Evolutionary conservation across 257 asterid species (phyloP), one percentile per base, ranked within the genome.

Genomic region (Capsicum baccatum): DNA sequence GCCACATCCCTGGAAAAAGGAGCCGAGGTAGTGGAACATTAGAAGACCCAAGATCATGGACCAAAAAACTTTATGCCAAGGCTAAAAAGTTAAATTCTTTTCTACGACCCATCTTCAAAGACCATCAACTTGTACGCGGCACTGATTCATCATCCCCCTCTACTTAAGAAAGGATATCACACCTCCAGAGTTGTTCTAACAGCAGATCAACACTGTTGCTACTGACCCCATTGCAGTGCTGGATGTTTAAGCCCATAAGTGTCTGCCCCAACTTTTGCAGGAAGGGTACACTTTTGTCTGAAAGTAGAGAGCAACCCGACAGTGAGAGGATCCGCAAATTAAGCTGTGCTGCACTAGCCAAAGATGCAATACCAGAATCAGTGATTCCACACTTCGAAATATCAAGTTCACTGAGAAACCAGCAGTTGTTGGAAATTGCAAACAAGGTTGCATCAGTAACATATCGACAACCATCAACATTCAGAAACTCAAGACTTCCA

Each of bases 161-260:
- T 71, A 86, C 83, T 90, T 85, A 94, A 80, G 81, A 87, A 64
- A 97, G 98, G 84, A 97, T 88, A 70, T 97, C 96, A 19, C 99
- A 97, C 94, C 96, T 92, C 94, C 97, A 91, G 9, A 95, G 94
- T 13, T 83, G 89, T 88, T 92, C 96, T 76, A 83, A 33, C 33
- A 97, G 98, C 84, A 86, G 80, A 86, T 88, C 90, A 83, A 89
- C 84, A 5, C 91, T 58, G 2, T 81, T 79, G 37, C 57, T 66
- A 83, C 92, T 91, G 78, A 97, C 87, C 74, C 97, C 93, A 9
- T 6, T 35, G 91, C 99, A 97, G 10, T 87, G 88, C 89, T 92
- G 95, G 69, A 97, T 91, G 90, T 91, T 95, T 90, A 95, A 86
- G 15, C 99, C 98, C 37, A 89, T 76, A 58, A 97, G 88, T 10